A percentile compares a stretch with the other conserved stretches of the same genome.
These are phyloP conservation scores for Tuber umbilicatum DNA, from an alignment of 495 filamentous ascomycete species.

Conservation along the genomic window DNA sequence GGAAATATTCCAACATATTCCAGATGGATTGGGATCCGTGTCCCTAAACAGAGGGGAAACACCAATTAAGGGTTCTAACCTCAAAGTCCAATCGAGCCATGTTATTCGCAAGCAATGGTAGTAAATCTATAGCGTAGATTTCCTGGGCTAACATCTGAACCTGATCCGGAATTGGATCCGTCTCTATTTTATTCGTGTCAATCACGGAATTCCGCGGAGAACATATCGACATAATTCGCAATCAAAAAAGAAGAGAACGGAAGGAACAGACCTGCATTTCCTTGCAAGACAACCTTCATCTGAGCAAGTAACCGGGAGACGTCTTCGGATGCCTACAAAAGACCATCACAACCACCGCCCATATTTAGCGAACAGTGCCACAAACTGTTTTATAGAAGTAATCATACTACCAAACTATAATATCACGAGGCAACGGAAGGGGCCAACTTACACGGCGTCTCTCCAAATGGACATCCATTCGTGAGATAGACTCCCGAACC, in stretches of 20 bases:
- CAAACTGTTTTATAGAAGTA: neutral
- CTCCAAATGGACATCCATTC: conserved; percentile 45
- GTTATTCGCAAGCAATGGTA: conserved; percentile 69
- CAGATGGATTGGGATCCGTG: neutral
- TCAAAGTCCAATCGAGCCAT: conserved; percentile 88
- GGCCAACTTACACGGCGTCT: conserved; percentile 46
- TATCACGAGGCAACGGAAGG: conserved; percentile 9
- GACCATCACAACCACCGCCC: neutral
- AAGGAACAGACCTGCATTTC: conserved; percentile 60
- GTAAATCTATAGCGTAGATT: conserved; percentile 79
- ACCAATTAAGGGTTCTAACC: conserved; percentile 24
- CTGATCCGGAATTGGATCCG: conserved; percentile 77
- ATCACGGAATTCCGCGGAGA: conserved; percentile 11
- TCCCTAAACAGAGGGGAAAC: conserved; percentile 42
- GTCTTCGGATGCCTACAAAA: conserved; percentile 60
- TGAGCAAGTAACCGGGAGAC: conserved; percentile 68
- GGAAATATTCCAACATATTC: conserved; percentile 46
- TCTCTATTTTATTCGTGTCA: conserved; percentile 52
- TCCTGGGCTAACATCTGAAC: conserved; percentile 70
- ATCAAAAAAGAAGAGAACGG: conserved; percentile 4
- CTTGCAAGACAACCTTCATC: conserved; percentile 77
- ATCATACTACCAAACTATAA: too few species aligned
- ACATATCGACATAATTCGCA: conserved; percentile 6
- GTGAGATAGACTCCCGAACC: conserved; percentile 51
- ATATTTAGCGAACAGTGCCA: neutral